Percentiles rank a stretch among this genome's conserved stretches.
Conservation (phyloP, 495 filamentous ascomycete genomes). For the Hypoxylon lenormandii region DNA sequence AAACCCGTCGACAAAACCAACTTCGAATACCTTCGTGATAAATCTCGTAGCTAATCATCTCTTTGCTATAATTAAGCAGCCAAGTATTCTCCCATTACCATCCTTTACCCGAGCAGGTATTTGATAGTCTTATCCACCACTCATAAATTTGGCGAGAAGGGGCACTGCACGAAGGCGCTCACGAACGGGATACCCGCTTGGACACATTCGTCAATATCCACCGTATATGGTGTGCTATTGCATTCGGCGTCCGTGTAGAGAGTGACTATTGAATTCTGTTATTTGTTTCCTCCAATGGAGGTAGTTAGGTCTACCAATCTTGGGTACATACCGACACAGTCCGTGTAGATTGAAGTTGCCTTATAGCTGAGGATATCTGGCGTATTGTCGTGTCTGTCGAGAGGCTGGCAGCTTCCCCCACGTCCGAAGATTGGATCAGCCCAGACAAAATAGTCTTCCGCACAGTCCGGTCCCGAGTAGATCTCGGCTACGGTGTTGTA, state of each 20-base stretch:
- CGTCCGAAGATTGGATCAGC: constrained; percentile 39
- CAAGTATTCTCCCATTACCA: too few species aligned
- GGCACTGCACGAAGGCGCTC: constrained; percentile 38
- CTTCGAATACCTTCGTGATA: too few species aligned
- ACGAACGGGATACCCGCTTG: constrained; percentile 41
- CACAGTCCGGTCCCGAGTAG: constrained; percentile 32
- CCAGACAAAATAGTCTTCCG: constrained; percentile 33
- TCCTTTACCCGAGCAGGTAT: too few species aligned
- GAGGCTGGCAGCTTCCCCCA: constrained; percentile 36
- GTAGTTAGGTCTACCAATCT: neutral
- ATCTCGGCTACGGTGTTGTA: constrained; percentile 38
- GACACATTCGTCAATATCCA: constrained; percentile 28
- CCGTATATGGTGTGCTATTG: constrained; percentile 24
- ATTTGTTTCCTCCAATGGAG: neutral
- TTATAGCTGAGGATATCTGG: constrained; percentile 41
- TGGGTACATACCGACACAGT: constrained; percentile 27
- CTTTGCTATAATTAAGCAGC: too few species aligned
- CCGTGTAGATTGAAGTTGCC: constrained; percentile 33
- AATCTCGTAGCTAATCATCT: too few species aligned
- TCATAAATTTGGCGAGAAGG: constrained; percentile 14
- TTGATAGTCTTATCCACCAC: too few species aligned
- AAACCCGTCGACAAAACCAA: too few species aligned
- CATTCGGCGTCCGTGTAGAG: constrained; percentile 38
- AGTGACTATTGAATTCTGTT: constrained; percentile 9
- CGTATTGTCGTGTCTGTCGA: constrained; percentile 37